phyloP scores from a whole-genome alignment of 2,329 filamentous ascomycete species.

The Zymoseptoria pseudotritici region DNA sequence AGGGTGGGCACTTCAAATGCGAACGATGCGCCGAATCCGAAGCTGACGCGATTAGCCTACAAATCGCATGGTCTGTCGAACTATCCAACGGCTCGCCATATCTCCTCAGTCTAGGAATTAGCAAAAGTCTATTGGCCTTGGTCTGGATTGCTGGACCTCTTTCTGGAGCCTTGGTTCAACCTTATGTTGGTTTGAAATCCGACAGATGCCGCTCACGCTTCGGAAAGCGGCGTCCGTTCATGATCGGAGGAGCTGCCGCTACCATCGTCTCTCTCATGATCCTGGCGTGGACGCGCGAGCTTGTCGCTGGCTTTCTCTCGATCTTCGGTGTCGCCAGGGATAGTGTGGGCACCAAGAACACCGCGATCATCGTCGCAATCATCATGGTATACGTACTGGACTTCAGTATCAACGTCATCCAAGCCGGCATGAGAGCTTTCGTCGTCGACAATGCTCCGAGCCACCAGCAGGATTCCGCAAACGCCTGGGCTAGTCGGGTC shows the following conservation, averaged over 20 bases:
- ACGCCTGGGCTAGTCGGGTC: conserved; percentile 86
- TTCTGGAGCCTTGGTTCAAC: conserved; percentile 47
- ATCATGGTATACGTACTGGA: conserved; percentile 84
- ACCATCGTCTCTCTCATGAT: conserved; percentile 45
- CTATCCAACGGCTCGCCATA: conserved; percentile 77
- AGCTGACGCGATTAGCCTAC: conserved; percentile 47
- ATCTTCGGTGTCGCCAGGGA: conserved; percentile 65
- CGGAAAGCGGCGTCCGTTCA: conserved; percentile 47
- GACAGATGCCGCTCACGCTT: conserved; percentile 43
- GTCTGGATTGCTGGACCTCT: conserved; percentile 52
- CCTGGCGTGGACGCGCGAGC: conserved; percentile 44
- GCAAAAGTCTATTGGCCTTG: conserved; percentile 45
- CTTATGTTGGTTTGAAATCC: conserved; percentile 44
- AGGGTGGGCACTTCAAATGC: conserved; percentile 41
- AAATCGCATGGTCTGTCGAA: conserved; percentile 94
- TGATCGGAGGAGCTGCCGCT: conserved; percentile 42
- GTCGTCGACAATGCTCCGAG: conserved; percentile 89
- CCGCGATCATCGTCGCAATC: conserved; percentile 71
- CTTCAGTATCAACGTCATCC: conserved; percentile 91
- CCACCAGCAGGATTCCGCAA: conserved; percentile 88
- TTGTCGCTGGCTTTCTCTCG: conserved; percentile 57
- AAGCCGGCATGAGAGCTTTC: conserved; percentile 84
- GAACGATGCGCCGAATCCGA: not conserved
- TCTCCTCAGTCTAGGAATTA: conserved; percentile 45
- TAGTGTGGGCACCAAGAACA: conserved; percentile 55